Conservation (phyloP, 2,329 filamentous ascomycete species). For the Knufia fluminis region DNA sequence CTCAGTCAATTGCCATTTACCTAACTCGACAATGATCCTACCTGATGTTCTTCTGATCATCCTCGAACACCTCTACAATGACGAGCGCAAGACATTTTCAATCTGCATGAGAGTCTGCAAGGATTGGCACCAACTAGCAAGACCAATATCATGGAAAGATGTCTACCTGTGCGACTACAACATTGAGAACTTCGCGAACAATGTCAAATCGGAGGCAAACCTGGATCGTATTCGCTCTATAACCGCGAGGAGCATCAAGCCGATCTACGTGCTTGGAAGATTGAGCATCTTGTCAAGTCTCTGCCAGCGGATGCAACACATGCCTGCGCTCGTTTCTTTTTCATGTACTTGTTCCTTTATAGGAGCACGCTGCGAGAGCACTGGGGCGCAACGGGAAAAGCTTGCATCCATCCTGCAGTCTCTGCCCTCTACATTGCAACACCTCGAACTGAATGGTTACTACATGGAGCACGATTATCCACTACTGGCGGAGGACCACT, state of each 20-base stretch:
- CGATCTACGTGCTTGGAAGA: too few relatives aligned
- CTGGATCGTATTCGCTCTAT: too few relatives aligned
- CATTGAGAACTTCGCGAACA: too few relatives aligned
- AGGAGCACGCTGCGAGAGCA: too few relatives aligned
- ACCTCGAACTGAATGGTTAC: background rate
- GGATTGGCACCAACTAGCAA: background rate
- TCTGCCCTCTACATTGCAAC: background rate
- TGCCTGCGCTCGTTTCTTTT: background rate
- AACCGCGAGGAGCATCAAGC: too few relatives aligned
- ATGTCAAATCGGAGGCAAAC: too few relatives aligned
- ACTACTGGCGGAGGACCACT: background rate
- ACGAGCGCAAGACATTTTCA: background rate
- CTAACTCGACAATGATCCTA: background rate
- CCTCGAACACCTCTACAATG: background rate
- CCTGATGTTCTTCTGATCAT: background rate
- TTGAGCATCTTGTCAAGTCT: too few relatives aligned
- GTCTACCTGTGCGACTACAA: background rate
- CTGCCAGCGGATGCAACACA: background rate
- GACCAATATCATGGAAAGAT: background rate
- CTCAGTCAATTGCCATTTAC: too few relatives aligned
- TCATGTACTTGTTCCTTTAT: background rate
- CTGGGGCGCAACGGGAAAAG: background rate
- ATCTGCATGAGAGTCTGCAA: background rate
- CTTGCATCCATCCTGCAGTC: background rate
- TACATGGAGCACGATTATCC: background rate